Conservation (phyloP, 768 basidiomycete genomes). For the Russula brevipes region DNA sequence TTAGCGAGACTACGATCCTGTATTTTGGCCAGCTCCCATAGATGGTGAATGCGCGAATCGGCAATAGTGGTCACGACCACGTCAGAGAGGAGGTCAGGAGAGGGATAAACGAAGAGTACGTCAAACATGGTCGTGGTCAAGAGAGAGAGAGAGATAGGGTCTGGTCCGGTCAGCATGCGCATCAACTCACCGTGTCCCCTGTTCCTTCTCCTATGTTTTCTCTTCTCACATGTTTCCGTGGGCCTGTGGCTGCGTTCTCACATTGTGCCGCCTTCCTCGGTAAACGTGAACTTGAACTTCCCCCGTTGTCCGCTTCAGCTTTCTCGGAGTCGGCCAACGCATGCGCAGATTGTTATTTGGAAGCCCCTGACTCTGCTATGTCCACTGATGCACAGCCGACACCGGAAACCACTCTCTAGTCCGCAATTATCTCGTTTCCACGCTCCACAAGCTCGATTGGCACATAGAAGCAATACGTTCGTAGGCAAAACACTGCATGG, state of each 20-base stretch:
- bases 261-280: constrained; percentile 33
- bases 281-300: constrained; percentile 33
- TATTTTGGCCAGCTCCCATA: background rate
- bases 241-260: constrained; percentile 22
- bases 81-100: background rate
- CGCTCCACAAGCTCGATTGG: constrained; percentile 73
- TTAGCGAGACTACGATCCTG: background rate
- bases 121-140: too few species aligned
- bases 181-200: too few species aligned
- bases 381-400: constrained; percentile 43
- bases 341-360: constrained; percentile 39
- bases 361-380: constrained; percentile 6
- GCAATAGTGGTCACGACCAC: background rate
- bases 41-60: background rate
- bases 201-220: too few species aligned
- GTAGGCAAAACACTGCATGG: constrained; percentile 78
- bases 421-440: constrained; percentile 71
- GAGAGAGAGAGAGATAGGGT: too few species aligned
- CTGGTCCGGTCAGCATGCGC: too few species aligned
- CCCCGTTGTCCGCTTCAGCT: constrained; percentile 45
- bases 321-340: constrained; percentile 49
- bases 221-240: constrained; percentile 2
- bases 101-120: background rate
- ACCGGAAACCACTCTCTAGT: constrained; percentile 78
- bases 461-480: constrained; percentile 80